phyloP scores from a whole-genome alignment of 495 filamentous ascomycete species.

The Lophiostoma macrostomum region DNA sequence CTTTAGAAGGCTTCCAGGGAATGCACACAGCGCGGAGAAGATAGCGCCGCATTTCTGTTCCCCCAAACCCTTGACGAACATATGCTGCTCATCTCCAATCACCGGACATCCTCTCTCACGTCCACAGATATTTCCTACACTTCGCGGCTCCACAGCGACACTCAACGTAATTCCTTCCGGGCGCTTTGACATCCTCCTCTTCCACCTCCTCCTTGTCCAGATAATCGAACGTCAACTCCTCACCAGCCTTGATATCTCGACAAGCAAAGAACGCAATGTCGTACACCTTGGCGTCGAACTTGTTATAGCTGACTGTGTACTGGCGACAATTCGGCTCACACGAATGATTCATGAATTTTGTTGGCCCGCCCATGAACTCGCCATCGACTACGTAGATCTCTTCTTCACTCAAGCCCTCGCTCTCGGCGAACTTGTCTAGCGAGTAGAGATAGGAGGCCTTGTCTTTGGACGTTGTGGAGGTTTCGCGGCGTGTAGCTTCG shows the following conservation, averaged over 20 bases:
- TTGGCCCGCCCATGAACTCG: conserved; percentile 54
- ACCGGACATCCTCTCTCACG: conserved; percentile 13
- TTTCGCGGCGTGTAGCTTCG: conserved; percentile 65
- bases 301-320: conserved; percentile 76
- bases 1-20: too few relatives aligned
- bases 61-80: too few relatives aligned
- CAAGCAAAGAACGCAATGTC: conserved; percentile 84
- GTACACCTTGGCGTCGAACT: conserved; percentile 71
- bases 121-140: conserved; percentile 35
- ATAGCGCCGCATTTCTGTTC: too few relatives aligned
- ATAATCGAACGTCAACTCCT: conserved; percentile 85
- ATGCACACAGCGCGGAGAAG: too few relatives aligned
- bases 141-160: conserved; percentile 33
- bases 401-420: conserved; percentile 30
- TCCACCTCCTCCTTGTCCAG: conserved; percentile 59
- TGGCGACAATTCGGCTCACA: conserved; percentile 75
- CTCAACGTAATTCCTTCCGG: conserved; percentile 16
- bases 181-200: conserved; percentile 42
- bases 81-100: too few relatives aligned
- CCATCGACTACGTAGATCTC: conserved; percentile 58
- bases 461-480: conserved; percentile 41
- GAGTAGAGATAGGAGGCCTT: conserved; percentile 77
- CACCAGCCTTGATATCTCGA: conserved; percentile 61
- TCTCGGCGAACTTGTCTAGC: conserved; percentile 72
- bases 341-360: conserved; percentile 66